Evolutionary conservation across 352 stramenopile genomes (phyloP).

Genomic region (Thalassiosira livingstoniorum): DNA sequence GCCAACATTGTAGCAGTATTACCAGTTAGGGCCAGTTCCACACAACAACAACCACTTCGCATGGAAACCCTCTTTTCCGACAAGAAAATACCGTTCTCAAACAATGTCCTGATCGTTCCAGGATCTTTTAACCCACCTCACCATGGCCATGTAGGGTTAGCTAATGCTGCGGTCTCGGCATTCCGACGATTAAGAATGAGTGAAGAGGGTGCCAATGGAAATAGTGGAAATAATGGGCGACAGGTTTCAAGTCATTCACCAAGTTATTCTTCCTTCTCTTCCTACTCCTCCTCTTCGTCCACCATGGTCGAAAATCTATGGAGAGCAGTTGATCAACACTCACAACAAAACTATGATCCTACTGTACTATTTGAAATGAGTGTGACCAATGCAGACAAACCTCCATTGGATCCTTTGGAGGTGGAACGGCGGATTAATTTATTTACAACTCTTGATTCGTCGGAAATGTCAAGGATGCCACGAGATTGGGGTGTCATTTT

Average conservation of each 20-base stretch:
- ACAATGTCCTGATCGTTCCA: slow-evolving; percentile 73
- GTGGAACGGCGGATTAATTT: slow-evolving; percentile 55
- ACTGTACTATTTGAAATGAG: slow-evolving; percentile 78
- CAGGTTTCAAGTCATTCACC: neutral
- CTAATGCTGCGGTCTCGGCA: slow-evolving; percentile 62
- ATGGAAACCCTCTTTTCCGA: slow-evolving; percentile 45
- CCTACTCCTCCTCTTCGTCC: slow-evolving; percentile 32
- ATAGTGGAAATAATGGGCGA: neutral
- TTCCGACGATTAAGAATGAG: slow-evolving; percentile 26
- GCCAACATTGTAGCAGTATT: slow-evolving; percentile 39
- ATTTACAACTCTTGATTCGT: slow-evolving; percentile 55
- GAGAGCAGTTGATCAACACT: slow-evolving; percentile 28
- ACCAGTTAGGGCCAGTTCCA: slow-evolving; percentile 25
- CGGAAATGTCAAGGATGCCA: slow-evolving; percentile 49
- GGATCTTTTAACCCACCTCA: slow-evolving; percentile 84
- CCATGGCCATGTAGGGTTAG: slow-evolving; percentile 71
- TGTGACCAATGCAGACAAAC: slow-evolving; percentile 81
- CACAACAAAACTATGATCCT: slow-evolving; percentile 29
- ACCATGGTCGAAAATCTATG: slow-evolving; percentile 49
- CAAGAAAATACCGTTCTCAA: slow-evolving; percentile 54
- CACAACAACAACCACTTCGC: neutral
- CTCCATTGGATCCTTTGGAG: slow-evolving; percentile 62
- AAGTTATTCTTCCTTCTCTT: slow-evolving; percentile 18
- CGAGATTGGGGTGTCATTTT: slow-evolving; percentile 79
- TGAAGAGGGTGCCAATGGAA: slow-evolving; percentile 14